Percentiles rank a stretch among this genome's conserved stretches.
These are phyloP conservation scores for Fusarium lyarnte DNA, from an alignment of 2,329 filamentous ascomycete genomes.

Conservation along the genomic window DNA sequence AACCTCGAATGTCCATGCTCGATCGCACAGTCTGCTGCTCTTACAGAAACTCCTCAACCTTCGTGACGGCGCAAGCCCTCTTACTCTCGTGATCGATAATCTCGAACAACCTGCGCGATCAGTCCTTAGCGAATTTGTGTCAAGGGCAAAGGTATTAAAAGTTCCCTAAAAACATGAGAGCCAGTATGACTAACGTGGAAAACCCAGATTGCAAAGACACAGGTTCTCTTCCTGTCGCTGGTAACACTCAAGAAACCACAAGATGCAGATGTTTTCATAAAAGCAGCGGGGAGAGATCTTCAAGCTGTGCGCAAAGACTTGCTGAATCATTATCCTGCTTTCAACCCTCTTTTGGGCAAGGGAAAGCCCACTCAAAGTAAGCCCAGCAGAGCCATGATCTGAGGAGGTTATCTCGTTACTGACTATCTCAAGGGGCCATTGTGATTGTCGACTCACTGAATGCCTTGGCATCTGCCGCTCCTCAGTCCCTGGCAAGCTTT, in stretches of 20 bases:
- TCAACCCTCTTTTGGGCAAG: conserved; percentile 50
- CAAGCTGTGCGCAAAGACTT: conserved; percentile 69
- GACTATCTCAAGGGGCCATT: conserved; percentile 66
- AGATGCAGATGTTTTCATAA: conserved; percentile 74
- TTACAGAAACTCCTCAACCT: conserved; percentile 84
- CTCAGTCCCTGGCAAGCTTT: conserved; percentile 71
- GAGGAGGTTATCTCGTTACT: background rate
- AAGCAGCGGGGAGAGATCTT: conserved; percentile 67
- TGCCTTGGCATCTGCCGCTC: conserved; percentile 64
- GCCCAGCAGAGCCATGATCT: conserved; percentile 27
- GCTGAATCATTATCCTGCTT: conserved; percentile 57
- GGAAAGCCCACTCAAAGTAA: conserved; percentile 56
- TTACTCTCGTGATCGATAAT: conserved; percentile 86
- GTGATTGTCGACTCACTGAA: conserved; percentile 85
- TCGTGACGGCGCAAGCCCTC: conserved; percentile 81
- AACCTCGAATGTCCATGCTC: conserved; percentile 70
- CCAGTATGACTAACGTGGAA: conserved; percentile 1
- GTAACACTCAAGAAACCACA: conserved; percentile 73
- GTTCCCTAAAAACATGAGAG: background rate
- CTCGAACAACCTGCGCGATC: conserved; percentile 82
- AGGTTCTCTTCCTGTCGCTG: conserved; percentile 81
- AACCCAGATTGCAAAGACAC: conserved; percentile 67
- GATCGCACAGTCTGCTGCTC: conserved; percentile 85
- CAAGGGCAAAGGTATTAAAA: conserved; percentile 73
- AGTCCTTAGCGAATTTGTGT: conserved; percentile 77